Evolutionary conservation across 768 basidiomycete species (phyloP).

Genomic region (Hypholoma sublateritium): DNA sequence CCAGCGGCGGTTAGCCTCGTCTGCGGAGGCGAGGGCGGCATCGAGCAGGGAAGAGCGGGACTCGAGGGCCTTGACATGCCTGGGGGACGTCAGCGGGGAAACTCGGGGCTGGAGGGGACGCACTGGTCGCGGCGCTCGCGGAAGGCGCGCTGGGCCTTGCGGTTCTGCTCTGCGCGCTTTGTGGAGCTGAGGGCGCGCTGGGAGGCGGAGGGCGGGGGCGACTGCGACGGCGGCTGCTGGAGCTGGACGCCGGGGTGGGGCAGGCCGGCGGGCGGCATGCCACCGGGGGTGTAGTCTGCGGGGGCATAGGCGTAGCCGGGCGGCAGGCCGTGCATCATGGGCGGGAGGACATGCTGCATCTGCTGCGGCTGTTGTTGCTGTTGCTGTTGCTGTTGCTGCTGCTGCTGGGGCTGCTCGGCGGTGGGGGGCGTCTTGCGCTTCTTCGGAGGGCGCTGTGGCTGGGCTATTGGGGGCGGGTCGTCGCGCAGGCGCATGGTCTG

Average conservation of each 20-base stretch:
- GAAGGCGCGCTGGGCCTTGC: constrained; percentile 92
- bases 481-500: constrained; percentile 63
- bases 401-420: constrained; percentile 22
- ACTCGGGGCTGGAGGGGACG: constrained; percentile 30
- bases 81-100: constrained; percentile 25
- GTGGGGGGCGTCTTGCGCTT: constrained; percentile 72
- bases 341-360: constrained; percentile 55
- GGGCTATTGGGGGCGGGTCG: constrained; percentile 47
- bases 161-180: constrained; percentile 92
- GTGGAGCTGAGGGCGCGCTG: constrained; percentile 70
- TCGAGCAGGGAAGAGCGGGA: constrained; percentile 84
- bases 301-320: constrained; percentile 51
- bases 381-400: constrained; percentile 28
- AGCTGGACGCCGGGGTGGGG: constrained; percentile 24
- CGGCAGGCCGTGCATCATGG: constrained; percentile 50
- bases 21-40: constrained; percentile 81
- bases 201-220: constrained; percentile 22
- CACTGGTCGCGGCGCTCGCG: constrained; percentile 88
- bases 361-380: constrained; percentile 26
- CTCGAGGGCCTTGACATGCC: constrained; percentile 86
- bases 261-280: constrained; percentile 29
- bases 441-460: constrained; percentile 45
- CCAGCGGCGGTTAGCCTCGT: constrained; percentile 88
- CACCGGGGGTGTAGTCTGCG: constrained; percentile 55
- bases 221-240: constrained; percentile 23